Percentiles rank a stretch among this genome's conserved stretches.
Evolutionary conservation across 2,329 filamentous ascomycete species (phyloP).

Genomic region (Aspergillus sp.): DNA sequence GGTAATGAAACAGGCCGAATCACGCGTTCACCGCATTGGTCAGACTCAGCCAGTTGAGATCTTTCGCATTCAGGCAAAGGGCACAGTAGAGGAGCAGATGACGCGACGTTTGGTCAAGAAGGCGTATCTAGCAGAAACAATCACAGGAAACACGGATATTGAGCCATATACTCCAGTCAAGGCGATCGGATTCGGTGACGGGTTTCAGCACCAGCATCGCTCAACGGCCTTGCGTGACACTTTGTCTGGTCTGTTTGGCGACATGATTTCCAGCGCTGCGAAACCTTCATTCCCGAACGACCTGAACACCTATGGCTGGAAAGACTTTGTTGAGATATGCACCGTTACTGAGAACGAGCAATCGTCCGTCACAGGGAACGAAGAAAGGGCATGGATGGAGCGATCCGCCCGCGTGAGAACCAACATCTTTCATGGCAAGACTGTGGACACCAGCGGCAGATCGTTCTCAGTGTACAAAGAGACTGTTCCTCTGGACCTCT

Average conservation of each 20-base stretch:
- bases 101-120: slow-evolving; percentile 60
- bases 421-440: slow-evolving; percentile 58
- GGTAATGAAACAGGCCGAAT: slow-evolving; percentile 55
- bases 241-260: not conserved
- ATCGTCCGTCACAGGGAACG: not conserved
- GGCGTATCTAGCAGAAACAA: slow-evolving; percentile 53
- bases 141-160: not conserved
- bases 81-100: slow-evolving; percentile 61
- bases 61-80: slow-evolving; percentile 57
- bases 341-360: not conserved
- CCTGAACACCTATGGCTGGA: slow-evolving; percentile 48
- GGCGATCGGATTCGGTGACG: not conserved
- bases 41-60: slow-evolving; percentile 55
- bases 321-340: slow-evolving; percentile 13
- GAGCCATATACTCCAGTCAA: not conserved
- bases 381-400: slow-evolving; percentile 56
- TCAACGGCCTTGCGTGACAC: not conserved
- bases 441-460: slow-evolving; percentile 33
- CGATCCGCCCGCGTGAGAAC: slow-evolving; percentile 58
- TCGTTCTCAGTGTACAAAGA: slow-evolving; percentile 32
- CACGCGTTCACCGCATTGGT: slow-evolving; percentile 55
- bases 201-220: not conserved
- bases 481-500: slow-evolving; percentile 30
- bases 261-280: not conserved
- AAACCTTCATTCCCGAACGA: not conserved